Evolutionary conservation across 371 early-diverging fungal species (phyloP), one percentile per base, ranked within the genome.

Genomic region (Dinochytrium kinnereticum): DNA sequence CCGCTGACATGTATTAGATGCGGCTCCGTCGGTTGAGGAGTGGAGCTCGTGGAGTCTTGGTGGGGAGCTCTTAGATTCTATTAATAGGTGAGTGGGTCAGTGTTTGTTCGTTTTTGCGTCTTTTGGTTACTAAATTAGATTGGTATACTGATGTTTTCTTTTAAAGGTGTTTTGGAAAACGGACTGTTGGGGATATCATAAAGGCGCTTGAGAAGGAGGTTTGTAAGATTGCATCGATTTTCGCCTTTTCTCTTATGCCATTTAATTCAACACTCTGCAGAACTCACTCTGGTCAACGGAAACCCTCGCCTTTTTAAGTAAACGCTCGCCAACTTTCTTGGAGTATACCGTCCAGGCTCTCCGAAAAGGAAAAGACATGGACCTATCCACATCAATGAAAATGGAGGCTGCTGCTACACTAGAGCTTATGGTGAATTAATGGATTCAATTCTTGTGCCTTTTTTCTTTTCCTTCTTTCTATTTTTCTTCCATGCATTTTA

Each of bases 41-140:
- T 73, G 74, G 74, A 59, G 36, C 24, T 50, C 38, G 24, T 73
- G 74, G 74, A 44, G 50, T 30, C 33, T 73, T 7, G 74, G 74
- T 38, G 68, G 68, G 5, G 44, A 59, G 19, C 19, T 38, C 17
- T 31, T 59, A 17, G 74, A 73, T 24, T 40, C 57, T 26, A 68
- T 73, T 30, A 59, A 71, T 34, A 38, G 71, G 71, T 71, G 26
- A n/a, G n/a, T n/a, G n/a, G n/a, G n/a, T n/a, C n/a, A n/a, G n/a
- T n/a, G n/a, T 31, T n/a, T 50, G 31, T 53, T n/a, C 57, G 31
- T 24, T 30, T 24, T 26, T 57, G 57, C n/a, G n/a, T 36, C 24
- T 64, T 64, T 64, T 64, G 13, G n/a, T n/a, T n/a, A n/a, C n/a
- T n/a, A n/a, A n/a, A n/a, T n/a, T n/a, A n/a, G n/a, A n/a, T n/a